Percentiles rank a stretch among this genome's conserved stretches.
These are phyloP conservation scores for Nannochloropsis salina DNA, from an alignment of 108 stramenopile genomes.

Conservation along the genomic window DNA sequence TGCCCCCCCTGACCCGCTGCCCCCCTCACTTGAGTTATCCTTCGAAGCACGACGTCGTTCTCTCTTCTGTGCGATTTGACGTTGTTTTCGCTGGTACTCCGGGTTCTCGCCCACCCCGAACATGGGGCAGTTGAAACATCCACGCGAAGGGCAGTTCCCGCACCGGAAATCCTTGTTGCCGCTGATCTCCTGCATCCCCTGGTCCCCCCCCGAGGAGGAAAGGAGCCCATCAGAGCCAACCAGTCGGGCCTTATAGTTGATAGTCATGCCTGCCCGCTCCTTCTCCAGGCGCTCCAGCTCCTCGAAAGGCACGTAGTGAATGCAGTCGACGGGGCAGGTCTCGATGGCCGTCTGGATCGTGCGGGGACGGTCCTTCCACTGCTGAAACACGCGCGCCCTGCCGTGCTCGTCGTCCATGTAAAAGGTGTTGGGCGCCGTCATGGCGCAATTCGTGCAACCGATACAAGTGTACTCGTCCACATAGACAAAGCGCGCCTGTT, in stretches of 20 bases:
- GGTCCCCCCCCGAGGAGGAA: slow-evolving; percentile 21
- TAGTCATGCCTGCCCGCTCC: slow-evolving; percentile 66
- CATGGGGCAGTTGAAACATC: slow-evolving; percentile 76
- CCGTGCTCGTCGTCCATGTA: slow-evolving; percentile 83
- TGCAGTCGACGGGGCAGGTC: slow-evolving; percentile 88
- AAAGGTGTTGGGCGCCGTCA: slow-evolving; percentile 75
- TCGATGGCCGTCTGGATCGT: slow-evolving; percentile 73
- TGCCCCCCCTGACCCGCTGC: not conserved
- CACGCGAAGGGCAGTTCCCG: slow-evolving; percentile 67
- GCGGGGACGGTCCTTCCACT: slow-evolving; percentile 83
- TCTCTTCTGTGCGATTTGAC: not conserved
- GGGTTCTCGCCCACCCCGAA: slow-evolving; percentile 81
- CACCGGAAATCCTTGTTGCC: slow-evolving; percentile 69
- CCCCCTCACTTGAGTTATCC: not conserved
- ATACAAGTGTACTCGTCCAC: slow-evolving; percentile 88
- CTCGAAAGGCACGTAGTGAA: slow-evolving; percentile 77
- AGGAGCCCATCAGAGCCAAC: slow-evolving; percentile 46
- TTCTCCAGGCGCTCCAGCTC: slow-evolving; percentile 69
- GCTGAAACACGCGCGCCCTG: slow-evolving; percentile 75
- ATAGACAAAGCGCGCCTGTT: slow-evolving; percentile 57
- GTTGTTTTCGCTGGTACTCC: slow-evolving; percentile 61
- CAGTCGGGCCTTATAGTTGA: slow-evolving; percentile 78
- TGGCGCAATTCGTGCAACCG: slow-evolving; percentile 78
- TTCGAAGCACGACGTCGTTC: not conserved
- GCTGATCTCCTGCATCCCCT: slow-evolving; percentile 62